Percentiles rank a stretch among this genome's conserved stretches.
phyloP scores from a whole-genome alignment of 1,284 basidiomycete genomes.

The Cutaneotrichosporon daszewskae region DNA sequence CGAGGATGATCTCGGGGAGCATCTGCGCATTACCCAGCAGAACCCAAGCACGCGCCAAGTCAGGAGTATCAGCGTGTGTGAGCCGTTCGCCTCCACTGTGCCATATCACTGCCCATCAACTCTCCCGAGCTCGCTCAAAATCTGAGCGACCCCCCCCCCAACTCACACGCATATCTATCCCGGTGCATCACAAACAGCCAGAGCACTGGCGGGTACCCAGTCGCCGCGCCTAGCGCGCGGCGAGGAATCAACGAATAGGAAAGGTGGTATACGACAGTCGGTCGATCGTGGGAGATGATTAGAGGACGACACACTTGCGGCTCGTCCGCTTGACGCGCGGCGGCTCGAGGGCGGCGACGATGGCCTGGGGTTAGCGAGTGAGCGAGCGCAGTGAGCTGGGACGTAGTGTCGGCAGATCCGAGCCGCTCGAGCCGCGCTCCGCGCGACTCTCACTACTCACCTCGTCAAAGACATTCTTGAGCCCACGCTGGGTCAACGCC shows the following conservation, averaged over 20 bases:
- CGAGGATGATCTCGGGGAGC: too few relatives aligned
- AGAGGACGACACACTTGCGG: slow-evolving; percentile 74
- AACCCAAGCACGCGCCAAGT: too few relatives aligned
- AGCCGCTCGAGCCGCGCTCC: background rate
- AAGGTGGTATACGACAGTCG: slow-evolving; percentile 18
- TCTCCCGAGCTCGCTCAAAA: too few relatives aligned
- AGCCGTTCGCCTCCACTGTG: too few relatives aligned
- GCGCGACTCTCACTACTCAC: slow-evolving; percentile 51
- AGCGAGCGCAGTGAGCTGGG: background rate
- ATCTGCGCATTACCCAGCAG: too few relatives aligned
- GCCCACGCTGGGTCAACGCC: slow-evolving; percentile 94
- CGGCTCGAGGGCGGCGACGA: slow-evolving; percentile 95
- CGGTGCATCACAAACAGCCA: slow-evolving; percentile 17
- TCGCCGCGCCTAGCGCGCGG: too few relatives aligned
- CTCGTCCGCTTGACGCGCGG: slow-evolving; percentile 79
- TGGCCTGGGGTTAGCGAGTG: slow-evolving; percentile 59
- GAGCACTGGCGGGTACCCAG: slow-evolving; percentile 3
- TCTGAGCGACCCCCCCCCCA: too few relatives aligned
- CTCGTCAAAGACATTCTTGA: slow-evolving; percentile 99
- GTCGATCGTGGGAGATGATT: slow-evolving; percentile 6
- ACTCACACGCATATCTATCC: too few relatives aligned
- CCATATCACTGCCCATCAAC: too few relatives aligned
- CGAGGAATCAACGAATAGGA: slow-evolving; percentile 15
- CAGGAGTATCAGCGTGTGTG: too few relatives aligned
- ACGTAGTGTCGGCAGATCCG: background rate